These are phyloP conservation scores for Beauveria caledonica DNA, from an alignment of 2,329 filamentous ascomycete genomes.

Conservation along the genomic window DNA sequence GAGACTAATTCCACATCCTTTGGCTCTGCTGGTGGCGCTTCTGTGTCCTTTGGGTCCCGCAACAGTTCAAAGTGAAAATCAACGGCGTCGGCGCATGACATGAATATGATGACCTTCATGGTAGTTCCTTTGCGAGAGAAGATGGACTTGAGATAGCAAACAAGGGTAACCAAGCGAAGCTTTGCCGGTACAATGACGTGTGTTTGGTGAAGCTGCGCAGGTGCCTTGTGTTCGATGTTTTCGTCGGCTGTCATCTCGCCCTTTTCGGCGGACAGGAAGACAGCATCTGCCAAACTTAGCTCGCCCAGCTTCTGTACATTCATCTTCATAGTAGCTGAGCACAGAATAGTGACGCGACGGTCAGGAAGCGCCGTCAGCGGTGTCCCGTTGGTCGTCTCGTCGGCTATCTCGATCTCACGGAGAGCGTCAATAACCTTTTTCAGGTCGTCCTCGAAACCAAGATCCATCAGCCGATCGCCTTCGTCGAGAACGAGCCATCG, in stretches of 20 bases:
- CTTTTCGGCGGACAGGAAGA: slow-evolving; percentile 68
- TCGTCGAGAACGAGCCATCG: slow-evolving; percentile 93
- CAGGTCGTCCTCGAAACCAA: slow-evolving; percentile 93
- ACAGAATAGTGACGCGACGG: slow-evolving; percentile 78
- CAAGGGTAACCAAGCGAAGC: slow-evolving; percentile 78
- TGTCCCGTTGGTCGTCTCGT: slow-evolving; percentile 50
- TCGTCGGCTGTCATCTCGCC: slow-evolving; percentile 38
- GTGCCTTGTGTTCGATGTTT: slow-evolving; percentile 56
- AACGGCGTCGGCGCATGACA: slow-evolving; percentile 93
- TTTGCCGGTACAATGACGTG: slow-evolving; percentile 86
- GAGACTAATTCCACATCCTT: slow-evolving; percentile 32
- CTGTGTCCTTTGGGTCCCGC: slow-evolving; percentile 31
- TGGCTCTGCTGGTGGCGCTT: slow-evolving; percentile 20
- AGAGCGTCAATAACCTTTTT: slow-evolving; percentile 78
- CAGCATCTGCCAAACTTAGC: slow-evolving; percentile 88
- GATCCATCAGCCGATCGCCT: slow-evolving; percentile 95
- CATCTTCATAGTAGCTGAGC: slow-evolving; percentile 97
- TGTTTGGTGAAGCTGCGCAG: slow-evolving; percentile 87
- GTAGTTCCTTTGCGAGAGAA: slow-evolving; percentile 84
- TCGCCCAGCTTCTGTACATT: slow-evolving; percentile 90
- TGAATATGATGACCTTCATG: slow-evolving; percentile 95
- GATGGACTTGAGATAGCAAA: slow-evolving; percentile 74
- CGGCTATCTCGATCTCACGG: slow-evolving; percentile 52
- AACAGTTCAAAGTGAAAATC: slow-evolving; percentile 93
- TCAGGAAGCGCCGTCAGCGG: slow-evolving; percentile 59